Evolutionary conservation across 257 asterid genomes (phyloP), one percentile per base, ranked within the genome.

Genomic region (Galeopsis tetrahit): DNA sequence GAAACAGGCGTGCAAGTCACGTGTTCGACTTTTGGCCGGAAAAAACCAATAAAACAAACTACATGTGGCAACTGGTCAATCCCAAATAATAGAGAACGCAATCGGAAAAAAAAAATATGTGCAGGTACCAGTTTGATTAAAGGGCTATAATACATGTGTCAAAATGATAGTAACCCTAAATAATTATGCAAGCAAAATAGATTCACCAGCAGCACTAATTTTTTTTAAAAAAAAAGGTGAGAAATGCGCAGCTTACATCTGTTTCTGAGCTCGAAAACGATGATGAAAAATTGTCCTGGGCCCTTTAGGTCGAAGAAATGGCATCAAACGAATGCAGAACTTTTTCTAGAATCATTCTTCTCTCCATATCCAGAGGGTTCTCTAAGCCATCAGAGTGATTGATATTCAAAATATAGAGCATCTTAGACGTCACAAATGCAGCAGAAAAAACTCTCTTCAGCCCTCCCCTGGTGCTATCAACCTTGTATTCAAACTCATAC

Each of bases 401-500:
- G 52, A 91, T 89, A 59, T 88, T 94, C 71, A 94, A 71, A 73
- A 94, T 91, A 82, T 85, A 94, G 77, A 94, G 97, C 85, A 76
- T 91, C 75, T 86, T 90, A 9, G 97, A 87, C 2, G 85, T 68
- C 55, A 87, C 97, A 71, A 94, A 91, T 42, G 99, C 97, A 68
- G 96, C 97, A 63, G 97, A 81, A 79, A 94, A 86, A 4, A 94
- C 85, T 82, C 97, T 85, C 86, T 94, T 94, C 79, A 73, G 80
- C 67, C 97, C 99, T 66, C 97, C 97, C 62, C 97, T 81, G 15
- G 89, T 85, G 87, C 99, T 94, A 75, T 94, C 99, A 17, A 94
- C 68, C 81, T 74, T 88, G 85, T 94, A 94, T 73, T 94, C 99
- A 77, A 94, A 83, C 84, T 94, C 99, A 15, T 89, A 94, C 35